phyloP scores from a whole-genome alignment of 148 eudicot species.

The Rhododendron kiyosumense region DNA sequence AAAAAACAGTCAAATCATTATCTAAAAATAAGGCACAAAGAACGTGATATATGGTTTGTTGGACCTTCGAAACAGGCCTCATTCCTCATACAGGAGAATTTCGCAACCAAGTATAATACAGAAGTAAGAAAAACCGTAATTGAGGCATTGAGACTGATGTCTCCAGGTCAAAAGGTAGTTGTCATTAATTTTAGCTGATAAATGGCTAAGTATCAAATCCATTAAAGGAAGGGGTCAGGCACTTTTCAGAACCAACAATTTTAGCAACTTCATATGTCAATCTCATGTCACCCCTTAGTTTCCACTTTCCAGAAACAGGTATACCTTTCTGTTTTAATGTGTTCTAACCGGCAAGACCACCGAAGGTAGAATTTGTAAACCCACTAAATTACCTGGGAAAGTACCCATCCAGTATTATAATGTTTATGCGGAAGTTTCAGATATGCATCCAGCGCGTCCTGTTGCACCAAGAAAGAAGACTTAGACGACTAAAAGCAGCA shows the following conservation, averaged over 20 bases:
- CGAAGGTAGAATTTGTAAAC: slow-evolving; percentile 1
- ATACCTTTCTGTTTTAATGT: not conserved
- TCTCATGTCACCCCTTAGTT: not conserved
- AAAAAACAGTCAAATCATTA: not conserved
- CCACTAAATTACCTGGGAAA: slow-evolving; percentile 62
- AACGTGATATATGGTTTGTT: not conserved
- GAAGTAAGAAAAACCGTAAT: not conserved
- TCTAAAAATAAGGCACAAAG: not conserved
- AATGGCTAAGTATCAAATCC: not conserved
- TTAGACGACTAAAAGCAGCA: slow-evolving; percentile 13
- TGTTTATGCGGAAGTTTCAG: slow-evolving; percentile 78
- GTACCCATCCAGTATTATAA: slow-evolving; percentile 94
- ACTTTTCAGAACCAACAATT: not conserved
- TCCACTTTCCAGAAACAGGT: not conserved
- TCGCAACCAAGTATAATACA: not conserved
- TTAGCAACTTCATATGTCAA: not conserved
- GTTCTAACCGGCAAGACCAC: not conserved
- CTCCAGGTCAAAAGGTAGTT: not conserved
- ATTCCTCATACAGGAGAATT: not conserved
- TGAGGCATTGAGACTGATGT: not conserved
- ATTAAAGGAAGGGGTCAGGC: not conserved
- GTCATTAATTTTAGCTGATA: not conserved
- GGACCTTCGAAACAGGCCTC: not conserved
- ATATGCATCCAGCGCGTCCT: slow-evolving; percentile 85
- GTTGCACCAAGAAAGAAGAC: slow-evolving; percentile 23